A percentile compares a stretch with the other conserved stretches of the same genome.
These are phyloP conservation scores for Thermomucor indicae-seudaticae DNA, from an alignment of 371 early-diverging fungal species.

Conservation along the genomic window DNA sequence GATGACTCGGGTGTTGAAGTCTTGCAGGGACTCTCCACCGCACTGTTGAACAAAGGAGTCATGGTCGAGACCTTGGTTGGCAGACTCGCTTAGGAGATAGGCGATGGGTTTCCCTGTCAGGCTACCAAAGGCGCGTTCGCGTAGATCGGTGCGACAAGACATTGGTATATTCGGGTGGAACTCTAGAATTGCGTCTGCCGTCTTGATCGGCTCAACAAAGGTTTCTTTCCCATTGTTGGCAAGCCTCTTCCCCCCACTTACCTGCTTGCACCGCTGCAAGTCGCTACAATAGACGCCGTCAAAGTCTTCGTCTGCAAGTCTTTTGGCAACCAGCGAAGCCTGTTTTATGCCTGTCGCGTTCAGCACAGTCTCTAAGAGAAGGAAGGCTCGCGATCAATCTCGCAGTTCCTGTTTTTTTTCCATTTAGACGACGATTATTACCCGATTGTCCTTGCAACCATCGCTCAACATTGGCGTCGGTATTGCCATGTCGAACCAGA, in stretches of 20 bases:
- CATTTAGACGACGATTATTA: slow-evolving; percentile 1
- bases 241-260: neutral
- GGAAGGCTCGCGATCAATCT: neutral
- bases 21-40: slow-evolving; percentile 23
- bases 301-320: slow-evolving; percentile 15
- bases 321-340: slow-evolving; percentile 27
- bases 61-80: neutral
- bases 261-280: slow-evolving; percentile 35
- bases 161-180: slow-evolving; percentile 14
- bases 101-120: slow-evolving; percentile 18
- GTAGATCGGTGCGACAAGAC: slow-evolving; percentile 9
- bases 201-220: slow-evolving; percentile 14
- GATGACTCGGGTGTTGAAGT: slow-evolving; percentile 15
- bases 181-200: slow-evolving; percentile 15
- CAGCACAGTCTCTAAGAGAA: slow-evolving; percentile 25
- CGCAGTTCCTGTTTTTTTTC: too few species aligned
- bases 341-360: slow-evolving; percentile 28
- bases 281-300: slow-evolving; percentile 36
- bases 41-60: slow-evolving; percentile 11
- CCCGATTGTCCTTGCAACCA: slow-evolving; percentile 44
- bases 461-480: slow-evolving; percentile 38
- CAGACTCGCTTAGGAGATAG: slow-evolving; percentile 5
- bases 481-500: slow-evolving; percentile 43
- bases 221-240: neutral
- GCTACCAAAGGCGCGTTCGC: slow-evolving; percentile 35